Evolutionary conservation across 2,329 filamentous ascomycete species (phyloP), one percentile per base, ranked within the genome.

Genomic region (Didymosphaeria variabile): DNA sequence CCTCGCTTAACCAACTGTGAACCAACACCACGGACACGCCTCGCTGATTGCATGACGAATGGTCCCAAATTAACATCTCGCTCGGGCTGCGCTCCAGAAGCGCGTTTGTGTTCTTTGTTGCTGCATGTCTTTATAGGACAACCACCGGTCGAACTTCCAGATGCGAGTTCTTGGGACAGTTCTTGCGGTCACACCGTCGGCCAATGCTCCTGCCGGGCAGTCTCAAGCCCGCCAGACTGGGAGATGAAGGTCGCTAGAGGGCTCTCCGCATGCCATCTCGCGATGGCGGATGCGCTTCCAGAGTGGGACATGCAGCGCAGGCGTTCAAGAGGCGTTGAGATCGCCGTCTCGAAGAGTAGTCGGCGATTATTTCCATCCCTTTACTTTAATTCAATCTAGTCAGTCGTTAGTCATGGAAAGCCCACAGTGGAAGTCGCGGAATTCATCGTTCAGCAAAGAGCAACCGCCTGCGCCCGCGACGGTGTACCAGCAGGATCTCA

Each of bases 401-500:
- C 15, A 29, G 19, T 44, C 9, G 12, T 45, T 55, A 29, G n/a
- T 15, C 12, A 55, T 55, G 52, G 17, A 34, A 6, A 23, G 23
- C 29, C 29, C 26, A 45, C 23, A 23, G 9, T 45, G 21, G 4
- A 55, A 55, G 19, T 45, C 52, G 31, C 38, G 52, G 7, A 55
- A 40, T 26, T 21, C 52, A 13, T 55, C 52, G 0, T 55, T 55
- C 26, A 55, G 26, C 26, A 55, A 55, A 17, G 26, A 44, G 38
- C 23, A 19, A 12, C 19, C 26, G 2, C 26, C 38, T 29, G 38
- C 52, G 15, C 52, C 52, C 7, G 52, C 52, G 8, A 55, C 52
- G 26, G 38, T 55, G 29, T 55, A 55, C 26, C 52, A 55, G 26
- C 52, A 55, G 32, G 52, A 55, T 38, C 38, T 45, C 36, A 55